A percentile compares a stretch with the other conserved stretches of the same genome.
phyloP scores from a whole-genome alignment of 306 rosid species.

The Hylodesmum podocarpum region DNA sequence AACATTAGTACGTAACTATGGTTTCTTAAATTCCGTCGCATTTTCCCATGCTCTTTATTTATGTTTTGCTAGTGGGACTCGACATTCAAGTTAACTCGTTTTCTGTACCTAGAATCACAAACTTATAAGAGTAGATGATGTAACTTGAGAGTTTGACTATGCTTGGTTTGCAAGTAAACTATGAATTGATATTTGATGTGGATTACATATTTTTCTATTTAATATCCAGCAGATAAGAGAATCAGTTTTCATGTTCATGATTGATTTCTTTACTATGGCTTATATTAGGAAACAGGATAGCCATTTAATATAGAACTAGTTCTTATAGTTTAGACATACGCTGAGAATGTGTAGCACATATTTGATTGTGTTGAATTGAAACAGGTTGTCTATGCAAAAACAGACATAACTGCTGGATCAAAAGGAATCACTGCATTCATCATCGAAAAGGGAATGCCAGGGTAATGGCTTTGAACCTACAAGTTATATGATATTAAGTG shows the following conservation, averaged over 20 bases:
- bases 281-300: background rate
- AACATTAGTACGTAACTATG: constrained; percentile 80
- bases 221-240: background rate
- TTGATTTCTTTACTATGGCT: background rate
- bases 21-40: constrained; percentile 1
- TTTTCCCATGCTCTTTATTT: constrained; percentile 12
- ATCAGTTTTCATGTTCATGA: background rate
- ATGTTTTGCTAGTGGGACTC: too few relatives aligned
- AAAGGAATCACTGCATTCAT: constrained; percentile 97
- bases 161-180: constrained; percentile 11
- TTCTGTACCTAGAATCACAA: too few relatives aligned
- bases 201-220: constrained; percentile 14
- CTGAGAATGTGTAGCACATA: background rate
- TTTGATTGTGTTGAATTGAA: constrained; percentile 45
- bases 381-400: constrained; percentile 95
- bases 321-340: background rate
- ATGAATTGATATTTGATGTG: background rate
- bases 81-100: too few relatives aligned
- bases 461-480: constrained; percentile 54
- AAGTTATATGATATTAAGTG: constrained; percentile 24
- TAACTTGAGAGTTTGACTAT: too few relatives aligned
- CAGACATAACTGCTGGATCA: constrained; percentile 76
- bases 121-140: too few relatives aligned
- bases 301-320: background rate
- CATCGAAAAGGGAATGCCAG: constrained; percentile 94